Base-by-base conservation (phyloP, 805 yeast genomes). In the Saturnispora silvae region DNA sequence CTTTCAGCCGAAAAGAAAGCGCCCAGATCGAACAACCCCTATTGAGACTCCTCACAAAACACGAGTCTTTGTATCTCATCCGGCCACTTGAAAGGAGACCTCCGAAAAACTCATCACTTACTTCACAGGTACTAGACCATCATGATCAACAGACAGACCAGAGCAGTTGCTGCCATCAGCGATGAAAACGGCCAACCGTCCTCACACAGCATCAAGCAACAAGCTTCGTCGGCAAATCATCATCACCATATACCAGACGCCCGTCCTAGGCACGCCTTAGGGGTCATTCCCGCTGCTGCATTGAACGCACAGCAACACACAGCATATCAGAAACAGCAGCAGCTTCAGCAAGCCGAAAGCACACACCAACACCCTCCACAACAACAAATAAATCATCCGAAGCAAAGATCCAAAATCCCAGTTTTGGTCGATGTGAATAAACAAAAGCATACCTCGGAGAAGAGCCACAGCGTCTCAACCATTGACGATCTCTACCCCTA, bases 271-370 rank as follows among this genome's bases (percentile, higher is more conserved):
- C 32, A 29, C 33, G 56, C 46, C 2, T 43, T 55, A 15, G 57
- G 60, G 4, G 50, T 53, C 14, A 44, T 55, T 19, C 51, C 59
- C 1, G 51, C 51, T 27, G 44, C 51, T 25, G 42, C 49, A 13
- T 36, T 55, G 26, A 54, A 54, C 35, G 43, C 44, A 11, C 39
- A 40, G 10, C 24, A 25, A 25, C 15, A 8, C n/a, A 25, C 15
- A 16, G 31, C 24, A n/a, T 30, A 19, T 17, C 36, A 35, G 20
- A 30, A 33, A 17, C 40, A 38, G 26, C 33, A 30, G 11, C 40
- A 40, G 9, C 28, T 31, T 13, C 18, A 18, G 5, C 35, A 40
- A 20, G 8, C 11, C n/a, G n/a, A n/a, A n/a, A n/a, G n/a, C n/a
- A n/a, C n/a, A n/a, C n/a, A n/a, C 15, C 35, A 37, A 19, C 33